Evolutionary conservation across 2,329 filamentous ascomycete genomes (phyloP).

Genomic region (Aspergillus arachidicola): DNA sequence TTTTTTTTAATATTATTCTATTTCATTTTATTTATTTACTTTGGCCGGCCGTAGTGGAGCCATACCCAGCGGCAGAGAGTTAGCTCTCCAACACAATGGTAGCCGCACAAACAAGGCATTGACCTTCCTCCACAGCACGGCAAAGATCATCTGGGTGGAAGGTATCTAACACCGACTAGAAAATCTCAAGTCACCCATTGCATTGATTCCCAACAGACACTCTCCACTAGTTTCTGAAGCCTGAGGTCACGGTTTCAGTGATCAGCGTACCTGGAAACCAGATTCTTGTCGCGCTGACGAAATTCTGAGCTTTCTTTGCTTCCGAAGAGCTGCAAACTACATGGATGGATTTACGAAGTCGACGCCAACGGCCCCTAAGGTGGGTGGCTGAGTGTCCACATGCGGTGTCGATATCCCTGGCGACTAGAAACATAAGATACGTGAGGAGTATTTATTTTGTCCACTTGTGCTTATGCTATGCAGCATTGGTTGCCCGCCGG

Average conservation of each 20-base stretch:
- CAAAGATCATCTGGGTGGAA: neutral
- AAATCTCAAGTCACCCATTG: neutral
- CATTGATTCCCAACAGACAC: neutral
- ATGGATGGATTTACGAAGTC: neutral
- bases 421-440: neutral
- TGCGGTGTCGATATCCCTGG: neutral
- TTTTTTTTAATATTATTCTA: no score
- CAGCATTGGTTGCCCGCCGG: neutral
- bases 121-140: neutral
- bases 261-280: neutral
- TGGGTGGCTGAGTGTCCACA: neutral
- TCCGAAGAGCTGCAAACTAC: neutral
- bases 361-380: neutral
- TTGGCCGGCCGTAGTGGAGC: neutral
- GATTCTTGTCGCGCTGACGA: neutral
- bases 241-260: neutral
- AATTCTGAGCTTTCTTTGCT: neutral
- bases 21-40: neutral
- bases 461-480: neutral
- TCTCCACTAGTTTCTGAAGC: neutral
- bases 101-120: neutral
- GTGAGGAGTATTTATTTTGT: neutral
- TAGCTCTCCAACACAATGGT: neutral
- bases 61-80: neutral
- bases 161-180: neutral